Base-by-base conservation (phyloP, 2,329 filamentous ascomycete species). In the Neopestalotiopsis clavispora region DNA sequence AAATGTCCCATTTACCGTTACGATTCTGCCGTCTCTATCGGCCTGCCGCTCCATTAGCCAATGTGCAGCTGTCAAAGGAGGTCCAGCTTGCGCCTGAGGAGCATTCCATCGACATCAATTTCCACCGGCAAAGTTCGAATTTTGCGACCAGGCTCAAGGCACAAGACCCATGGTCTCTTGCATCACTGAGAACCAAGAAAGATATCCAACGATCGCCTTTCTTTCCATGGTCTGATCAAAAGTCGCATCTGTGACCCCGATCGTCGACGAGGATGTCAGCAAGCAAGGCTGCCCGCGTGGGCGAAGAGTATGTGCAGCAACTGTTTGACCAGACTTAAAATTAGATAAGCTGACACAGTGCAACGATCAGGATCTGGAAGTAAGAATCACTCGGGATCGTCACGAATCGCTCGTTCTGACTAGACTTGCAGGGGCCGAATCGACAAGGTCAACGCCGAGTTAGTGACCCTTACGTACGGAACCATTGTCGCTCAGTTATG, bases 371-470 rank as follows among this genome's bases (percentile, higher is more conserved):
- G 80, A 93, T 97, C 75, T 97, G 94, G 94, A 97, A 97, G 94
- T 97, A 86, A 90, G 92, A 86, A 72, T 58, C 56, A 17, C 57
- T 17, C 14, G 60, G 42, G 14, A 30, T 20, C 42, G 20, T 10
- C 34, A 60, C 34, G 6, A 65, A 60, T 32, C 59, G 32, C 30
- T 61, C 13, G 42, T 49, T 28, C 52, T 60, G 34, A 42, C 57
- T 30, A 28, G 40, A 57, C 42, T 23, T 38, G 60, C 80, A 98
- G 95, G 84, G 97, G 94, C 70, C 92, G 94, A 77, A 92, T 98
- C 77, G 95, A 98, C 83, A 98, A 98, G 83, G 94, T 98, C 84
- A 98, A 98, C 82, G 94, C 96, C 72, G 96, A 99, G 84, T 89
- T 99, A 70, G 95, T 99, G 66, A 98, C 95, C 60, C 88, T 99